These are phyloP conservation scores for Ceriops decandra DNA, from an alignment of 345 rosid species.

Conservation along the genomic window DNA sequence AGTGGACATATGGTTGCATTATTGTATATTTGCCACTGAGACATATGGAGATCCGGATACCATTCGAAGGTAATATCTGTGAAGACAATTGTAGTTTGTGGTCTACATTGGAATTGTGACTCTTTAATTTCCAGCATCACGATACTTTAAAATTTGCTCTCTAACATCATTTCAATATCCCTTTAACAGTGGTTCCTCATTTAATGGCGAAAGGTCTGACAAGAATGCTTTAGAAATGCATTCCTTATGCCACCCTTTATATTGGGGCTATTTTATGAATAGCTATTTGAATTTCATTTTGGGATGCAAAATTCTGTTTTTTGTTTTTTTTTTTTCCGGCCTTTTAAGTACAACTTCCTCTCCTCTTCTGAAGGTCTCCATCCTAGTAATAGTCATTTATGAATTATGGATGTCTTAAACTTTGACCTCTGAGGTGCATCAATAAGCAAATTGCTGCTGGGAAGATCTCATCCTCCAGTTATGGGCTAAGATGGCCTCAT, in stretches of 20 bases:
- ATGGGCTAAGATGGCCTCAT: slow-evolving; percentile 86
- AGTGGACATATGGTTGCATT: slow-evolving; percentile 96
- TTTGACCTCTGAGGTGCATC: slow-evolving; percentile 70
- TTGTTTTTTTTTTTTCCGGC: slow-evolving; percentile 20
- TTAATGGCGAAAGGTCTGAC: slow-evolving; percentile 62
- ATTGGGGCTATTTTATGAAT: slow-evolving; percentile 26
- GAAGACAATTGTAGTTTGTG: slow-evolving; percentile 20
- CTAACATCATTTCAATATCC: slow-evolving; percentile 68
- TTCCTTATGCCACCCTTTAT: slow-evolving; percentile 36
- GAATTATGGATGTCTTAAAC: slow-evolving; percentile 43
- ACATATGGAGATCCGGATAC: slow-evolving; percentile 94
- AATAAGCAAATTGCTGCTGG: slow-evolving; percentile 88
- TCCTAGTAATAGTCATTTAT: slow-evolving; percentile 42
- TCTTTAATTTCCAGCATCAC: slow-evolving; percentile 28
- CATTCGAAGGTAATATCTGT: slow-evolving; percentile 74
- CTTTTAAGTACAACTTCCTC: slow-evolving; percentile 20
- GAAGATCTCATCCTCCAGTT: slow-evolving; percentile 87
- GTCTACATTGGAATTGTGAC: slow-evolving; percentile 28
- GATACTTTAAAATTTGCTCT: slow-evolving; percentile 30
- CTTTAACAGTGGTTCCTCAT: slow-evolving; percentile 67
- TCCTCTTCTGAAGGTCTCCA: slow-evolving; percentile 27
- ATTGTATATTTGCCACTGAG: slow-evolving; percentile 72
- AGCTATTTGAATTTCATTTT: slow-evolving; percentile 32
- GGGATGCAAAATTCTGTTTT: slow-evolving; percentile 18
- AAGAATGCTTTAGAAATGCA: slow-evolving; percentile 48